A percentile compares a stretch with the other conserved stretches of the same genome.
phyloP scores from a whole-genome alignment of 495 filamentous ascomycete genomes.

The Glonium stellatum region DNA sequence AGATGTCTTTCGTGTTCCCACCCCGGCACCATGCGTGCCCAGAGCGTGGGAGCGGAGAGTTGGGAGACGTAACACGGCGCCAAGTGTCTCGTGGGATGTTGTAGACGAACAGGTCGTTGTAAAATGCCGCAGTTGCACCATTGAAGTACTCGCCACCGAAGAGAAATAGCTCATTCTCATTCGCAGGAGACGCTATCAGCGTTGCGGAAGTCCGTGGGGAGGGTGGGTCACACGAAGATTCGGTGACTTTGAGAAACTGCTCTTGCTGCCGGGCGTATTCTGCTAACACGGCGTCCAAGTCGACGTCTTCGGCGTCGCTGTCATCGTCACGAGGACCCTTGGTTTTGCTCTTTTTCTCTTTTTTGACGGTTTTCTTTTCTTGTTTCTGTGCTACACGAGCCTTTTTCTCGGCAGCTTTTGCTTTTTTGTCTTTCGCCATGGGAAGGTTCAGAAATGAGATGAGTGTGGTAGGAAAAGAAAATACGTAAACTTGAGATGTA shows the following conservation, averaged over 20 bases:
- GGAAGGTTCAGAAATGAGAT: not conserved
- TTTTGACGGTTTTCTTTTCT: constrained; percentile 57
- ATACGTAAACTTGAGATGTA: not conserved
- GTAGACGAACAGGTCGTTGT: constrained; percentile 77
- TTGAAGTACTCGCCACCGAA: constrained; percentile 79
- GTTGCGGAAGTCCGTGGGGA: constrained; percentile 70
- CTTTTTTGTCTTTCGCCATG: constrained; percentile 51
- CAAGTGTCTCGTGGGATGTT: constrained; percentile 80
- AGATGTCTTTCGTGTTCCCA: constrained; percentile 77
- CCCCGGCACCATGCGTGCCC: constrained; percentile 90
- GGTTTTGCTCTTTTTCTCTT: constrained; percentile 49
- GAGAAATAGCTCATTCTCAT: constrained; percentile 80
- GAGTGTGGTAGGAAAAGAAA: not conserved
- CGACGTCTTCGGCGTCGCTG: constrained; percentile 84
- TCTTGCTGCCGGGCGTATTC: constrained; percentile 78
- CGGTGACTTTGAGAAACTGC: constrained; percentile 87
- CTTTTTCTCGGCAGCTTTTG: constrained; percentile 58
- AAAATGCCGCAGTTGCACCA: constrained; percentile 56
- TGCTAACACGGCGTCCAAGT: constrained; percentile 91
- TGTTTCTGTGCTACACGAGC: constrained; percentile 55
- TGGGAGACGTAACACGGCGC: constrained; percentile 80
- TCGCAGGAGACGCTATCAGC: constrained; percentile 73
- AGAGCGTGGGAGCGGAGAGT: constrained; percentile 81
- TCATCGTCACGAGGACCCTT: constrained; percentile 54
- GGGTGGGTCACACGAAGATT: constrained; percentile 67